Percentiles rank a stretch among this genome's conserved stretches.
These are phyloP conservation scores for Penicillium oxalicum DNA, from an alignment of 2,329 filamentous ascomycete species.

Conservation along the genomic window DNA sequence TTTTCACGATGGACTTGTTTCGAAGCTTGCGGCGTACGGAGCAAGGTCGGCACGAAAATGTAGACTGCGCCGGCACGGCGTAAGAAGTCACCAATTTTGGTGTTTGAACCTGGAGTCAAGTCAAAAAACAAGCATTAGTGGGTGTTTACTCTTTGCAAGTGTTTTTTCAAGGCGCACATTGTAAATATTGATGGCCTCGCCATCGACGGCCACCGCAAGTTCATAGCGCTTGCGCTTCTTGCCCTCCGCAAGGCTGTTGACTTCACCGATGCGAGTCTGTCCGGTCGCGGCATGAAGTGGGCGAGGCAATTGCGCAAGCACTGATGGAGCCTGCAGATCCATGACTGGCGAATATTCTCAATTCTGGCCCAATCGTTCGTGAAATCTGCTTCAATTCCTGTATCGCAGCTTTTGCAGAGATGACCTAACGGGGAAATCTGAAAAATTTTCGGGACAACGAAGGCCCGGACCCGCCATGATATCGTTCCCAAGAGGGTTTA, in stretches of 20 bases:
- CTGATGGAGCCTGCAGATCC: conserved; percentile 41
- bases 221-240: conserved; percentile 60
- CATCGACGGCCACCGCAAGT: conserved; percentile 54
- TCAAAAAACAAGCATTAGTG: neutral
- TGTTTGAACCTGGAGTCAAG: conserved; percentile 49
- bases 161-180: conserved; percentile 42
- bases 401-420: conserved; percentile 14
- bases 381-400: conserved; percentile 14
- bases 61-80: conserved; percentile 55
- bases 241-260: conserved; percentile 49
- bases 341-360: conserved; percentile 23
- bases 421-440: conserved; percentile 21
- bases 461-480: conserved; percentile 18
- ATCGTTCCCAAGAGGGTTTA: conserved; percentile 11
- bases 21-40: conserved; percentile 50
- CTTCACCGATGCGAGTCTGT: conserved; percentile 40
- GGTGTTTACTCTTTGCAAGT: too few species aligned
- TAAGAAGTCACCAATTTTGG: conserved; percentile 57
- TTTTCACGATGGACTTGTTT: conserved; percentile 40
- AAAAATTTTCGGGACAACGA: conserved; percentile 35
- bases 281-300: conserved; percentile 37
- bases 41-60: conserved; percentile 52
- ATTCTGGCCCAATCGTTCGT: conserved; percentile 5
- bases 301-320: conserved; percentile 43
- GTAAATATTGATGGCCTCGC: conserved; percentile 58